Evolutionary conservation across 495 filamentous ascomycete species (phyloP).

Genomic region (Talaromyces nanjingensis): DNA sequence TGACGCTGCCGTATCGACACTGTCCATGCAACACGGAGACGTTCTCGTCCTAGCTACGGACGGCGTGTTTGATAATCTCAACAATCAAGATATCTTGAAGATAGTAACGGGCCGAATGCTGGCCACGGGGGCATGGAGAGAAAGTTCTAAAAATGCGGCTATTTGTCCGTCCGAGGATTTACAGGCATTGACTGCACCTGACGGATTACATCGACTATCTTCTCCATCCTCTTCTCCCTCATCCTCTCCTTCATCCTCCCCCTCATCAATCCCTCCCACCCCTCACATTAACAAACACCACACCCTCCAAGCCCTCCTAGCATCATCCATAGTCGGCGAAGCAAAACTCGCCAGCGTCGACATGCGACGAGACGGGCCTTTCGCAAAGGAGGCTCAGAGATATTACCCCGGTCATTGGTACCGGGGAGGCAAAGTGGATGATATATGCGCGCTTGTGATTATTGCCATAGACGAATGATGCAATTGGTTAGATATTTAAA

Average conservation of each 20-base stretch:
- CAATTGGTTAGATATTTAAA: not conserved
- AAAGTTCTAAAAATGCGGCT: conserved; percentile 42
- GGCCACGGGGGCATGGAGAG: conserved; percentile 64
- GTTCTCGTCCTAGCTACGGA: conserved; percentile 88
- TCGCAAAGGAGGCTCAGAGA: conserved; percentile 86
- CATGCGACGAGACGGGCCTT: conserved; percentile 75
- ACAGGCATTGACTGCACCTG: conserved; percentile 40
- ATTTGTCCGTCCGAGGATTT: conserved; percentile 53
- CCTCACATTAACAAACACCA: conserved; percentile 13
- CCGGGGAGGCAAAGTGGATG: conserved; percentile 84
- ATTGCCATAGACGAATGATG: conserved; percentile 46
- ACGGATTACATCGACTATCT: conserved; percentile 20
- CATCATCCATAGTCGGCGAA: conserved; percentile 65
- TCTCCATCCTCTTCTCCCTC: conserved; percentile 8
- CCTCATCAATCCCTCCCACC: conserved; percentile 3
- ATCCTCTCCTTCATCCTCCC: conserved; percentile 7
- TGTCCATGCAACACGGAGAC: conserved; percentile 79
- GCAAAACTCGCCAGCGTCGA: conserved; percentile 82
- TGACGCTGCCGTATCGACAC: conserved; percentile 72
- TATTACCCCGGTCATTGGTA: conserved; percentile 77
- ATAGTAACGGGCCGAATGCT: conserved; percentile 72
- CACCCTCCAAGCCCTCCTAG: conserved; percentile 67
- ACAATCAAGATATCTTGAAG: conserved; percentile 74
- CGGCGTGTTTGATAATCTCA: conserved; percentile 96
- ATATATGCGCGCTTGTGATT: conserved; percentile 75